Percentiles rank a stretch among this genome's conserved stretches.
Evolutionary conservation across 352 stramenopile genomes (phyloP).

Genomic region (Hyaloperonospora arabidopsidis): DNA sequence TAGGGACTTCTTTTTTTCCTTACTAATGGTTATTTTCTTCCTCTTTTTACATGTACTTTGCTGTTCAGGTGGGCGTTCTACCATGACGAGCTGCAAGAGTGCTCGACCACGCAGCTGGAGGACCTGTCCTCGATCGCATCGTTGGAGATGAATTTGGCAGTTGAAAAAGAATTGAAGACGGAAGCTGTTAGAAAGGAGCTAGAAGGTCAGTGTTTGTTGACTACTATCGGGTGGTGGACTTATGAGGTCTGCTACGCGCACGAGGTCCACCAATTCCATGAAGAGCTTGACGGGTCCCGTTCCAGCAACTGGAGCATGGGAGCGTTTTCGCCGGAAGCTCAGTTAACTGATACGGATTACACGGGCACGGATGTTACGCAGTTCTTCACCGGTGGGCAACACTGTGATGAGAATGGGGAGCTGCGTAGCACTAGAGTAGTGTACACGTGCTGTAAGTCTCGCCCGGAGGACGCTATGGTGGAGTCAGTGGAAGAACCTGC

Average conservation of each 20-base stretch:
- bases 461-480: constrained; percentile 37
- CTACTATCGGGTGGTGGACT: constrained; percentile 70
- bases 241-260: constrained; percentile 78
- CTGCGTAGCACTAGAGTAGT: constrained; percentile 63
- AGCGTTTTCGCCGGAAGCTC: constrained; percentile 34
- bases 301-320: constrained; percentile 83
- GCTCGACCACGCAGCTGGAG: constrained; percentile 52
- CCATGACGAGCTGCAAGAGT: constrained; percentile 66
- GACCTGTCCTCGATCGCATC: constrained; percentile 39
- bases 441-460: constrained; percentile 71
- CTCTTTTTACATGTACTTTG: constrained; percentile 1
- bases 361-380: constrained; percentile 49
- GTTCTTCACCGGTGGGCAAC: constrained; percentile 64
- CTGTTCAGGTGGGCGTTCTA: constrained; percentile 69
- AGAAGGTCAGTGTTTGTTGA: constrained; percentile 49
- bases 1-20: neutral
- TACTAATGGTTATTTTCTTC: neutral
- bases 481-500: constrained; percentile 78
- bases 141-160: constrained; percentile 18
- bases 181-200: constrained; percentile 47
- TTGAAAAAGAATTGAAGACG: constrained; percentile 29
- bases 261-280: constrained; percentile 77
- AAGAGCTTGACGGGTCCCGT: constrained; percentile 62
- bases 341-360: constrained; percentile 19
- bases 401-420: constrained; percentile 80